Percentiles rank a stretch among this genome's conserved stretches.
Evolutionary conservation across 352 stramenopile species (phyloP).

Genomic region (Globisporangium rhizosaccharum): DNA sequence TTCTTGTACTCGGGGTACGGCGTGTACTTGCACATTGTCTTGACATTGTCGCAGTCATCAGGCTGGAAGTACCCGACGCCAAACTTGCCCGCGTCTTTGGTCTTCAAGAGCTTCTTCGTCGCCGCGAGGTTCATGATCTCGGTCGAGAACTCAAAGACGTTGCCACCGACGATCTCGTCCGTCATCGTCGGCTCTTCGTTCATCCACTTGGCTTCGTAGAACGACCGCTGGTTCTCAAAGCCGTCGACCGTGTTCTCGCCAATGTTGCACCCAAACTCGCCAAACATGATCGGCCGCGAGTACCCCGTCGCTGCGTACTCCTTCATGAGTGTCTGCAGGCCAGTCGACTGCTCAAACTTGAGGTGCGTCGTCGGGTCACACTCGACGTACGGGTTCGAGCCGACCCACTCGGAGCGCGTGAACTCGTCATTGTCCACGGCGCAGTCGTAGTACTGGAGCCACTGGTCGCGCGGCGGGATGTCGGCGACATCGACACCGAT

Average conservation of each 20-base stretch:
- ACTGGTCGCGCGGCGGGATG: slow-evolving; percentile 28
- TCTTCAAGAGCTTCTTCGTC: slow-evolving; percentile 25
- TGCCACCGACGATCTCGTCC: slow-evolving; percentile 63
- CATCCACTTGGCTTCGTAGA: slow-evolving; percentile 79
- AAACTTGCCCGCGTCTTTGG: slow-evolving; percentile 30
- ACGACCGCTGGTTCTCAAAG: slow-evolving; percentile 42
- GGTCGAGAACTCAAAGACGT: slow-evolving; percentile 77
- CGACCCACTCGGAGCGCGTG: slow-evolving; percentile 36
- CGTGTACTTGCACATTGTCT: slow-evolving; percentile 29
- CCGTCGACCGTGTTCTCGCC: slow-evolving; percentile 44
- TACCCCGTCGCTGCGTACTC: slow-evolving; percentile 35
- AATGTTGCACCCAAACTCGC: slow-evolving; percentile 50
- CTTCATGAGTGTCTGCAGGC: slow-evolving; percentile 39
- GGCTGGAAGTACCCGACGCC: slow-evolving; percentile 43
- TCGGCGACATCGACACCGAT: slow-evolving; percentile 51
- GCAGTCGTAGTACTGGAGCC: slow-evolving; percentile 48
- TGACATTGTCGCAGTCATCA: slow-evolving; percentile 40
- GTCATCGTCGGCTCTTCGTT: slow-evolving; percentile 76
- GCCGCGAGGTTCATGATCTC: slow-evolving; percentile 49
- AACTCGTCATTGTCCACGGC: slow-evolving; percentile 31
- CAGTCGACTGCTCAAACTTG: slow-evolving; percentile 32
- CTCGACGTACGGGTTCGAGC: slow-evolving; percentile 56
- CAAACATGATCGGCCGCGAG: slow-evolving; percentile 45
- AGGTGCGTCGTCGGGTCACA: slow-evolving; percentile 37
- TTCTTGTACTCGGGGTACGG: slow-evolving; percentile 46